Evolutionary conservation across 371 early-diverging fungal species (phyloP).

Genomic region (Choanephora cucurbitarum): DNA sequence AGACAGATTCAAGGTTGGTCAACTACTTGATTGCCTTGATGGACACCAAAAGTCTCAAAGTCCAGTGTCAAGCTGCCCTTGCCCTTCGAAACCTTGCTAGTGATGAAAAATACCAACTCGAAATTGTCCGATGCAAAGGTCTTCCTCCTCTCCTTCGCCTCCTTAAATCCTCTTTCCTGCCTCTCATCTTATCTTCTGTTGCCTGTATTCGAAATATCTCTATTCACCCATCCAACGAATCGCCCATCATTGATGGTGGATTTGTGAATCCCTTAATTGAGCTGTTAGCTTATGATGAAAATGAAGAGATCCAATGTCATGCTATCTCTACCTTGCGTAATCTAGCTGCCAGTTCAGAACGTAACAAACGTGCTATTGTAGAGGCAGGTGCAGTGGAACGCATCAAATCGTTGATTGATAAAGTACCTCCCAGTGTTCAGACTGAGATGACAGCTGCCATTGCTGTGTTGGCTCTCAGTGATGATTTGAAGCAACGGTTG

Average conservation of each 20-base stretch:
- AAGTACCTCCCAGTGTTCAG: conserved; percentile 66
- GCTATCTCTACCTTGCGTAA: conserved; percentile 87
- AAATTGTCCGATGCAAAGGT: conserved; percentile 82
- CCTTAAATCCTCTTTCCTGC: conserved; percentile 75
- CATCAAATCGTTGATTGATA: conserved; percentile 64
- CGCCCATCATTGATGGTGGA: conserved; percentile 82
- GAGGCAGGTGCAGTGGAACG: conserved; percentile 82
- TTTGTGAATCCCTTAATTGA: conserved; percentile 78
- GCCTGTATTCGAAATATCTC: conserved; percentile 94
- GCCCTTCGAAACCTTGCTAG: conserved; percentile 91
- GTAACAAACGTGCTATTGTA: conserved; percentile 77
- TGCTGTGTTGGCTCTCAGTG: conserved; percentile 82
- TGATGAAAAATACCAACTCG: conserved; percentile 86
- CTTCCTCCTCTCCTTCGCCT: conserved; percentile 74
- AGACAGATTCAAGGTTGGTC: conserved; percentile 77
- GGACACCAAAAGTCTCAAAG: conserved; percentile 78
- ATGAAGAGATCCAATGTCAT: conserved; percentile 87
- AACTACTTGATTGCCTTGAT: conserved; percentile 79
- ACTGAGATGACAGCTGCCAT: conserved; percentile 90
- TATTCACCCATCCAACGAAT: conserved; percentile 87
- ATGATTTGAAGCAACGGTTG: conserved; percentile 75
- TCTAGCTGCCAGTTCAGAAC: conserved; percentile 81
- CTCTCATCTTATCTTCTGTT: conserved; percentile 85
- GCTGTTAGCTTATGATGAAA: conserved; percentile 71
- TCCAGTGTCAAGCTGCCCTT: conserved; percentile 90